Evolutionary conservation across 2,329 filamentous ascomycete species (phyloP).

Genomic region (Neofusicoccum parvum): DNA sequence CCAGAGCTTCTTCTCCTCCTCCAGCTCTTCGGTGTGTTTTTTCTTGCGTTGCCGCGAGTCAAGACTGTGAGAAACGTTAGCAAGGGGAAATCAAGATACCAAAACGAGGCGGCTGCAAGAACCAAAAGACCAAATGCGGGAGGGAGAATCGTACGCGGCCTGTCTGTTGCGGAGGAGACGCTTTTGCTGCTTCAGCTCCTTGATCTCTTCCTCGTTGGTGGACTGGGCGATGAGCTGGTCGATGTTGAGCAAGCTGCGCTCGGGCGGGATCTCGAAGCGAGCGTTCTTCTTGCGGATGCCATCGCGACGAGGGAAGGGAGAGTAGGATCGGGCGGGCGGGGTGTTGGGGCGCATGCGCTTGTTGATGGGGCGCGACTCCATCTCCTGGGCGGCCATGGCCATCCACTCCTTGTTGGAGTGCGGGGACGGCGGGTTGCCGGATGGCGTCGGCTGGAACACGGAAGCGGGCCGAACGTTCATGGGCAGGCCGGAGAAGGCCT

Average conservation of each 20-base stretch:
- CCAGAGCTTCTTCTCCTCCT: slow-evolving; percentile 95
- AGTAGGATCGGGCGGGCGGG: slow-evolving; percentile 67
- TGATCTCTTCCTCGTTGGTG: slow-evolving; percentile 88
- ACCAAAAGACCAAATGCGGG: slow-evolving; percentile 45
- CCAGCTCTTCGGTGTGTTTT: slow-evolving; percentile 93
- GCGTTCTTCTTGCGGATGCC: slow-evolving; percentile 99
- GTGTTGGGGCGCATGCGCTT: slow-evolving; percentile 68
- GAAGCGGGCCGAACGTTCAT: slow-evolving; percentile 51
- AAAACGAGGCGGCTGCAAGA: slow-evolving; percentile 33
- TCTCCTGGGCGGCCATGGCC: slow-evolving; percentile 54
- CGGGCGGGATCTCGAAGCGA: slow-evolving; percentile 92
- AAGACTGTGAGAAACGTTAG: slow-evolving; percentile 62
- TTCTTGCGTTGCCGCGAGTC: slow-evolving; percentile 98
- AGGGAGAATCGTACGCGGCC: slow-evolving; percentile 71
- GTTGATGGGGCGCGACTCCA: slow-evolving; percentile 49
- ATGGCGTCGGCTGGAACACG: slow-evolving; percentile 49
- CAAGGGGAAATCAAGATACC: slow-evolving; percentile 32
- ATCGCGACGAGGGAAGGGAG: slow-evolving; percentile 74
- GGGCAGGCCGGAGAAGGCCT: slow-evolving; percentile 40
- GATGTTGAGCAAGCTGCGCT: slow-evolving; percentile 92
- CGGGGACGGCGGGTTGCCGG: slow-evolving; percentile 59
- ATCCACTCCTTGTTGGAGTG: slow-evolving; percentile 64
- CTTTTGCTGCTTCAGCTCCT: slow-evolving; percentile 98
- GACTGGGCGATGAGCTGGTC: slow-evolving; percentile 88
- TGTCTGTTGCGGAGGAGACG: slow-evolving; percentile 91